phyloP scores from a whole-genome alignment of 2,329 filamentous ascomycete species.

The Fusarium nelsonii region DNA sequence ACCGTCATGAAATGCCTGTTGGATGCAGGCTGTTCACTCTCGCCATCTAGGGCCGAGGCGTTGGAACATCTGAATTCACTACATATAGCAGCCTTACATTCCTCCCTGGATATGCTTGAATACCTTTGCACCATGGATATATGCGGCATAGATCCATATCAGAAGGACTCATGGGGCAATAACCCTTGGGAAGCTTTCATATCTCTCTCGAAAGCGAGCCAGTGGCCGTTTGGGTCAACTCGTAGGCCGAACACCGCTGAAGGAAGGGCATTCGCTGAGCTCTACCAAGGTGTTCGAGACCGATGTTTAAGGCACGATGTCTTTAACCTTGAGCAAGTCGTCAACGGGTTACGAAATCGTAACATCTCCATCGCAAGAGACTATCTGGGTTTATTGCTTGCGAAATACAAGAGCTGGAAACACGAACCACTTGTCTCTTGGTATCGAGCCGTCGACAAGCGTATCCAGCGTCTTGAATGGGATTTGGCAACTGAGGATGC shows the following conservation, averaged over 20 bases:
- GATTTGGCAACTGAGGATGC: conserved; percentile 13
- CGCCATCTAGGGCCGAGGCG: too few relatives aligned
- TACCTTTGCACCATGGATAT: not conserved
- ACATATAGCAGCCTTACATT: accelerated
- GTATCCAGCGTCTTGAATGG: conserved; percentile 10
- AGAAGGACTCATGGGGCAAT: accelerated
- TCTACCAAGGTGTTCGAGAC: conserved; percentile 25
- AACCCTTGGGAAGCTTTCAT: not conserved
- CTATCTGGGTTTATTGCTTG: not conserved
- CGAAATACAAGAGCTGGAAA: conserved; percentile 1
- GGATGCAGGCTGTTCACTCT: not conserved
- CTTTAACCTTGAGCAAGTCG: not conserved
- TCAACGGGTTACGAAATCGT: not conserved
- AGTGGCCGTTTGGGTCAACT: too few relatives aligned
- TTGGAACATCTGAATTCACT: not conserved
- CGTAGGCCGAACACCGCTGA: not conserved
- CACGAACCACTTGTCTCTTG: not conserved
- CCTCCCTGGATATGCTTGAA: not conserved
- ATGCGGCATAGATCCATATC: not conserved
- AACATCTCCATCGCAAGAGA: not conserved
- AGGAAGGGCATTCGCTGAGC: not conserved
- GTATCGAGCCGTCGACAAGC: conserved; percentile 27
- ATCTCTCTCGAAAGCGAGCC: accelerated
- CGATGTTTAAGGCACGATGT: conserved; percentile 21
- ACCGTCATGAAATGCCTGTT: not conserved